Conservation (phyloP, 2,329 filamentous ascomycete genomes). For the Aspergillus fructus region DNA sequence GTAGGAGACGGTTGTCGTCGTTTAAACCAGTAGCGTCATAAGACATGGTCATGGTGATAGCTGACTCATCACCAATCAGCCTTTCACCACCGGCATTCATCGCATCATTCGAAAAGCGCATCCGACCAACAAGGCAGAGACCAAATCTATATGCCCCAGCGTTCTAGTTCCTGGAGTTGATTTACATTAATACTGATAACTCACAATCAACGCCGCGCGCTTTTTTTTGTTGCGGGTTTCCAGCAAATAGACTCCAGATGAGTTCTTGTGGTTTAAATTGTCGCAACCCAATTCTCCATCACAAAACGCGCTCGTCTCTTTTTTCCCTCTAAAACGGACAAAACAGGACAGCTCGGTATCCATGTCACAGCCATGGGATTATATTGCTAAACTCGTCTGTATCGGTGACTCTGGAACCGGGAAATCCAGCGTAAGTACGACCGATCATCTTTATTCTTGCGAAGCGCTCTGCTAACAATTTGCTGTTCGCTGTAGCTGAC, state of each 20-base stretch:
- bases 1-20: conserved; percentile 13
- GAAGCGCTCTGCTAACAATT: conserved; percentile 10
- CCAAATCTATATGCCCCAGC: not conserved
- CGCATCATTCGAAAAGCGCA: conserved; percentile 1
- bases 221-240: conserved; percentile 4
- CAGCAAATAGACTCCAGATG: conserved; percentile 14
- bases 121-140: not conserved
- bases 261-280: conserved; percentile 14
- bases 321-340: not conserved
- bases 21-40: conserved; percentile 34
- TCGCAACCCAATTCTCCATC: conserved; percentile 7
- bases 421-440: conserved; percentile 68
- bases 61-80: conserved; percentile 32
- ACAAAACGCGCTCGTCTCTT: not conserved
- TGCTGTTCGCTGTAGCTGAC: conserved; percentile 62
- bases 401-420: conserved; percentile 96
- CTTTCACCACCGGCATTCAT: not conserved
- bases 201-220: not conserved
- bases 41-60: conserved; percentile 34
- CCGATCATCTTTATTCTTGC: not conserved
- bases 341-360: conserved; percentile 24
- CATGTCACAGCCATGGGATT: conserved; percentile 76
- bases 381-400: conserved; percentile 97
- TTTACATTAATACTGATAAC: not conserved
- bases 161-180: not conserved